Percentiles rank a stretch among this genome's conserved stretches.
phyloP scores from a whole-genome alignment of 331 rosid genomes.

The Quercus lobata region DNA sequence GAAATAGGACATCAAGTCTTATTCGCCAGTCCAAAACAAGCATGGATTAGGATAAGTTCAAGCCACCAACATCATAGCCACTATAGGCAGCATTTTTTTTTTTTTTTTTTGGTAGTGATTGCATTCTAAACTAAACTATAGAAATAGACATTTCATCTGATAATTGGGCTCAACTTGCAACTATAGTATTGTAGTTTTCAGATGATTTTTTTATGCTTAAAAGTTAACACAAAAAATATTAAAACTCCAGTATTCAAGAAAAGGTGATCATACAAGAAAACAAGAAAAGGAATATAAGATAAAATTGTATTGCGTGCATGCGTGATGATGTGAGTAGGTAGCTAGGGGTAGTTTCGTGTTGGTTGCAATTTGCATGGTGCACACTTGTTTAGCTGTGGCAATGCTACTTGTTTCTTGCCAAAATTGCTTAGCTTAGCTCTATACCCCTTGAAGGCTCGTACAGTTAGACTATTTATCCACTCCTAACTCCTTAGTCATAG shows the following conservation, averaged over 20 bases:
- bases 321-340: conserved; percentile 6
- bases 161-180: no score
- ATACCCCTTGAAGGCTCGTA: neutral
- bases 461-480: neutral
- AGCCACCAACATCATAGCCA: no score
- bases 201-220: neutral
- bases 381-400: conserved; percentile 14
- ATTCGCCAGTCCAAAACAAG: no score
- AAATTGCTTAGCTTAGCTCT: neutral
- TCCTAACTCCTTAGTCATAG: no score
- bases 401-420: neutral
- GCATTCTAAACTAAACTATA: no score
- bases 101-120: no score
- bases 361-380: conserved; percentile 27
- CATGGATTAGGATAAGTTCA: no score
- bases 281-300: neutral
- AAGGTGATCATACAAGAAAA: neutral
- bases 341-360: neutral
- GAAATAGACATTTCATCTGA: no score
- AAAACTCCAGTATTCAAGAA: conserved; percentile 4
- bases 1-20: no score
- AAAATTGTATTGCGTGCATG: neutral
- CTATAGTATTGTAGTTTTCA: no score
- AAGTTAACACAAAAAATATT: conserved; percentile 1
- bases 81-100: no score